Evolutionary conservation across 2,329 filamentous ascomycete species (phyloP), one percentile per base, ranked within the genome.

Genomic region (Lachnellula subtilissima): DNA sequence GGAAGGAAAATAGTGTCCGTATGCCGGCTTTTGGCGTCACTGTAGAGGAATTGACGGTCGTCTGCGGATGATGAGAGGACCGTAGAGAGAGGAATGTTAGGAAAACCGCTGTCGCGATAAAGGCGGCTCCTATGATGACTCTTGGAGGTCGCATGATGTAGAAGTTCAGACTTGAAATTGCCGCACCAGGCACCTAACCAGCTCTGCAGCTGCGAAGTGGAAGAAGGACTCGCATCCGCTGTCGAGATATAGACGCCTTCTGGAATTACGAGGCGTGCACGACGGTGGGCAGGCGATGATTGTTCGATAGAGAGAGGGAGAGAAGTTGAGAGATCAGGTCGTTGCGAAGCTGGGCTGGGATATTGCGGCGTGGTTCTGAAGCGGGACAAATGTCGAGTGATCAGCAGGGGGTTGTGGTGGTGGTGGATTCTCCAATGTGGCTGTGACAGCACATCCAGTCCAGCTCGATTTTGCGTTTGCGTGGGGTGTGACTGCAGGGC

Each of bases 1-100:
- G 85, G 72, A 89, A 88, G 61, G 86, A 86, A 72, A 89, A 84
- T 61, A 89, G 75, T 40, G 80, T 77, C 55, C 75, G 75, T 48
- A 86, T 70, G 54, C 79, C 73, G 36, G 78, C 75, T 25, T 59
- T 63, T 9, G 55, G 53, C 7, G 54, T 35, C 14, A 52, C 36
- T 11, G 58, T 39, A 12, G 63, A 53, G 2, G 60, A 52, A 40
- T 57, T 58, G 22, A 62, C 57, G 23, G 63, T 60, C 9, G 55
- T 58, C 8, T 62, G 57, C 15, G 64, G 60, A 14, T 57, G 42
- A 50, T 64, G 59, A n/a, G 68, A 66, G 28, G 66, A 64, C 48
- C 64, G 62, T 11, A 69, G 49, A 40, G 65, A 70, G 23, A 71
- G 50, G 42, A 68, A 60, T 19, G 67, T 67, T 47, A 70, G 57